These are phyloP conservation scores for Coemansia sp. DNA, from an alignment of 192 early-diverging fungal species.

Conservation along the genomic window DNA sequence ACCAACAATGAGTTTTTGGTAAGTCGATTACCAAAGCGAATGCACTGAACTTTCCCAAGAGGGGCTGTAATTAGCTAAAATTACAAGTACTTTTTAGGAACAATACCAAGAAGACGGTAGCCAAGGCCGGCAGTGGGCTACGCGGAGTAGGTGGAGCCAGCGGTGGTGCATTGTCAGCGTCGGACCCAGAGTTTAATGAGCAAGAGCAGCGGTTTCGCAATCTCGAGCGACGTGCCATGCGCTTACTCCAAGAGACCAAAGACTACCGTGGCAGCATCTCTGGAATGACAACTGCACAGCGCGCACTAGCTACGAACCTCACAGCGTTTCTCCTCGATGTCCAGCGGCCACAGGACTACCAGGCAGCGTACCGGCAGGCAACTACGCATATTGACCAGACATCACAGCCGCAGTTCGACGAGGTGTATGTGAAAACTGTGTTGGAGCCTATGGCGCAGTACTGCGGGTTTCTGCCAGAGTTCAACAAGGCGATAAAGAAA, in stretches of 20 bases:
- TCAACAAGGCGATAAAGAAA: conserved; percentile 89
- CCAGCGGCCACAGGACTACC: conserved; percentile 68
- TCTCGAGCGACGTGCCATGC: conserved; percentile 79
- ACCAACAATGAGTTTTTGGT: conserved; percentile 13
- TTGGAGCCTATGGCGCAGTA: conserved; percentile 87
- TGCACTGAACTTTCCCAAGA: background rate
- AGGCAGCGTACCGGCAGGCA: conserved; percentile 81
- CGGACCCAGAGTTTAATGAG: conserved; percentile 79
- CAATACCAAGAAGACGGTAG: conserved; percentile 43
- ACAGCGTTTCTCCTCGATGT: conserved; percentile 86
- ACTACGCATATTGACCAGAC: conserved; percentile 79
- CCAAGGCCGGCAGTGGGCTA: conserved; percentile 28
- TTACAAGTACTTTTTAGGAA: conserved; percentile 26
- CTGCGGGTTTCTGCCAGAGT: conserved; percentile 85
- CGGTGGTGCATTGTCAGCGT: background rate
- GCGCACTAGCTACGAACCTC: conserved; percentile 81
- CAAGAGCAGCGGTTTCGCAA: conserved; percentile 78
- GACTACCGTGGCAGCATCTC: conserved; percentile 83
- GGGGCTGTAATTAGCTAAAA: background rate
- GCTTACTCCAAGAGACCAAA: conserved; percentile 87
- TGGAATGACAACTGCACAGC: conserved; percentile 85
- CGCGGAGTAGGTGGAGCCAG: conserved; percentile 16
- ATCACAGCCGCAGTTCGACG: conserved; percentile 77
- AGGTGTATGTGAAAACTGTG: conserved; percentile 81
- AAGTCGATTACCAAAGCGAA: background rate